Evolutionary conservation across 1,284 basidiomycete genomes (phyloP).

Genomic region (Retiboletus flavoniger): DNA sequence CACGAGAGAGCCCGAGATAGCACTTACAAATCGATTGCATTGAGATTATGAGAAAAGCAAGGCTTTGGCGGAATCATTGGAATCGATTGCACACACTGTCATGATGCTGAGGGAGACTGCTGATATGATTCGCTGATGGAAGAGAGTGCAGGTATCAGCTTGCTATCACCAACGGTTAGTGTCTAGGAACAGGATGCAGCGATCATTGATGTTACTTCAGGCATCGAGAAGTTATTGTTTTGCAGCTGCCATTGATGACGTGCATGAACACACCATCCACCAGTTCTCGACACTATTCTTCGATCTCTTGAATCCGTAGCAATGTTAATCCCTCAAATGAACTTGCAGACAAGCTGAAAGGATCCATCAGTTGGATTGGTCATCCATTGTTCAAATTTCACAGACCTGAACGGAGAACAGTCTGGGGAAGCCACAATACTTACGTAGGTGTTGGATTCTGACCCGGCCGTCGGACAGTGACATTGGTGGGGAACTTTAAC

Average conservation of each 20-base stretch:
- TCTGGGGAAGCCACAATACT: conserved; percentile 12
- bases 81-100: no score
- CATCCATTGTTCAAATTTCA: neutral
- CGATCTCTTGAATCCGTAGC: neutral
- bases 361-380: neutral
- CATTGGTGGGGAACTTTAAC: neutral
- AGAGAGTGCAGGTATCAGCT: neutral
- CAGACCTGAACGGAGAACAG: conserved; percentile 1
- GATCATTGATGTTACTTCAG: neutral
- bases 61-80: neutral
- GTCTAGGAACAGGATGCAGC: neutral
- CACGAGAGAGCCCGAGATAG: neutral
- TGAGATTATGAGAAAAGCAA: neutral
- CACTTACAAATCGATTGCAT: neutral
- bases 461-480: neutral
- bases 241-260: neutral
- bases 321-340: neutral
- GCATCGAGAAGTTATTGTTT: neutral
- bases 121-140: neutral
- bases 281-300: neutral
- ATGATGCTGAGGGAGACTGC: neutral
- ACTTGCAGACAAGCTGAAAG: neutral
- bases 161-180: neutral
- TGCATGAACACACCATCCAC: neutral
- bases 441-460: conserved; percentile 13